These are phyloP conservation scores for Salix viminalis DNA, from an alignment of 345 rosid species.

Conservation along the genomic window DNA sequence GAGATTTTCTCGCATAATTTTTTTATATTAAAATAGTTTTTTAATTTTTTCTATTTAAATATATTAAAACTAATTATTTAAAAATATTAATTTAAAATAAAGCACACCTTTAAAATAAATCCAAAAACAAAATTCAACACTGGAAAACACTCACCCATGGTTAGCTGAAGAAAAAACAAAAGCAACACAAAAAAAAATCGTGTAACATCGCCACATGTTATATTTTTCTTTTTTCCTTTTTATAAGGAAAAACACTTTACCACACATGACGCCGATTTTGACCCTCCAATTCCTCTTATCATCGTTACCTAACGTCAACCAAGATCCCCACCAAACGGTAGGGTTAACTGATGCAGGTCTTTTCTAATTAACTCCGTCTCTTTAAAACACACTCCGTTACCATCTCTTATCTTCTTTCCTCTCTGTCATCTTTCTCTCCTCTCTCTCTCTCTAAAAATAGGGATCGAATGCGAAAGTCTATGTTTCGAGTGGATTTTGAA, in stretches of 20 bases:
- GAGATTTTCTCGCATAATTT: no score
- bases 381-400: conserved; percentile 30
- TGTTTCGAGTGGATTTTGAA: conserved; percentile 33
- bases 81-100: no score
- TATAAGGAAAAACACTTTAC: background rate
- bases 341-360: conserved; percentile 21
- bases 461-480: conserved; percentile 33
- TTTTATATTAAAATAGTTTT: no score
- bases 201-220: background rate
- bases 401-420: conserved; percentile 8
- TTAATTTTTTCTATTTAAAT: no score
- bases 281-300: conserved; percentile 15
- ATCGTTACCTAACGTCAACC: conserved; percentile 42
- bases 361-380: conserved; percentile 34
- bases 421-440: conserved; percentile 4
- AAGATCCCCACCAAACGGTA: background rate
- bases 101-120: no score
- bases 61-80: no score
- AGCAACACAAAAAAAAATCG: background rate
- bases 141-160: no score
- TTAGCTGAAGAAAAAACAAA: background rate
- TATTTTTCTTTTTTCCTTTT: background rate
- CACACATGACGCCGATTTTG: conserved; percentile 34
- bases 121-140: no score
- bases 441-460: conserved; percentile 19